Conservation (phyloP, 768 basidiomycete genomes). For the Collybia mongolica region DNA sequence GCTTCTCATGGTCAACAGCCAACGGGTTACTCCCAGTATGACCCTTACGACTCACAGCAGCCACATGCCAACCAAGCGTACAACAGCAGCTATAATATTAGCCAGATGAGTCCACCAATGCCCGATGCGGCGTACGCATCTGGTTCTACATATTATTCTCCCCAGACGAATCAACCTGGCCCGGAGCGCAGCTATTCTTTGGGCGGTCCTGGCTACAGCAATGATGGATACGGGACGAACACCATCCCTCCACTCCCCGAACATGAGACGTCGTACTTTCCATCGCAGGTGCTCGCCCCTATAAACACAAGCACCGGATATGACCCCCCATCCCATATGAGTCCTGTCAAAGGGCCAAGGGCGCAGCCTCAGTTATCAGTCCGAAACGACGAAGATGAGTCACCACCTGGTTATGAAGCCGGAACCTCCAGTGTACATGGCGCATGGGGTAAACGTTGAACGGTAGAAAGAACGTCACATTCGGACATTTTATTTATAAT, state of each 20-base stretch:
- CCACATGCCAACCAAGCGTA: slow-evolving; percentile 10
- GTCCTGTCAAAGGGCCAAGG: slow-evolving; percentile 44
- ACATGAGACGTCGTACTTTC: slow-evolving; percentile 21
- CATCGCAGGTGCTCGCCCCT: slow-evolving; percentile 27
- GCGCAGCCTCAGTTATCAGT: slow-evolving; percentile 26
- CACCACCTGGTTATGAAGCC: slow-evolving; percentile 67
- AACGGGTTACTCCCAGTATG: slow-evolving; percentile 47
- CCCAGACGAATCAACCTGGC: slow-evolving; percentile 18
- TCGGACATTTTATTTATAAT: neutral
- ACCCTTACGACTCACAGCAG: slow-evolving; percentile 41
- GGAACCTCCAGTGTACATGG: slow-evolving; percentile 46
- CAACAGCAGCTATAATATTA: slow-evolving; percentile 16
- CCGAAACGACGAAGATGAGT: slow-evolving; percentile 43
- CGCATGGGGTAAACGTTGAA: slow-evolving; percentile 50
- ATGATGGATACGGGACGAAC: slow-evolving; percentile 28
- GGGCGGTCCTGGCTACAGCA: slow-evolving; percentile 54
- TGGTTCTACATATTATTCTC: slow-evolving; percentile 25
- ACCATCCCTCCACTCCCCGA: slow-evolving; percentile 34
- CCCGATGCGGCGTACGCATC: slow-evolving; percentile 19
- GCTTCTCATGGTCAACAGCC: slow-evolving; percentile 48
- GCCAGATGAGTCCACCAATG: slow-evolving; percentile 22
- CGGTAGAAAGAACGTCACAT: neutral
- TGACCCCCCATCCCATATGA: slow-evolving; percentile 22
- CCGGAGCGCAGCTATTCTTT: slow-evolving; percentile 54
- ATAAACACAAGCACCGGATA: slow-evolving; percentile 35